These are phyloP conservation scores for Sporothrix globosa DNA, from an alignment of 2,329 filamentous ascomycete species.

Conservation along the genomic window DNA sequence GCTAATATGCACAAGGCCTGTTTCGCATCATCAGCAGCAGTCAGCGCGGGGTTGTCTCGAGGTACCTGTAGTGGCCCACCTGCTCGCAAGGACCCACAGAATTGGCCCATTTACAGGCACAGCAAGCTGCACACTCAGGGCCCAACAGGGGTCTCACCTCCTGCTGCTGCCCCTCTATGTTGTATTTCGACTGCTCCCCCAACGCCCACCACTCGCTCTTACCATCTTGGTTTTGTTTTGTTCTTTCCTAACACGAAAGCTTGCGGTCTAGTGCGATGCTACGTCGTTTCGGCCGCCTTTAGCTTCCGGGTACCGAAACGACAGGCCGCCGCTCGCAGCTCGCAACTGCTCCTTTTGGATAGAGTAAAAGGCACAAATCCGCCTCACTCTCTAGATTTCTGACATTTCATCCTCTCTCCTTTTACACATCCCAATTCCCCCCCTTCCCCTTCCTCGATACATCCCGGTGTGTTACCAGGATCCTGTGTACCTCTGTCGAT, in stretches of 20 bases:
- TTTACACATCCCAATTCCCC: not conserved
- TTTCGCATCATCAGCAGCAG: conserved; percentile 17
- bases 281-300: not conserved
- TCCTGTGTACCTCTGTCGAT: conserved; percentile 12
- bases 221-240: conserved; percentile 20
- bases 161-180: not conserved
- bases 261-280: conserved; percentile 21
- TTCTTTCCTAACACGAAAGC: conserved; percentile 27
- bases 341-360: not conserved
- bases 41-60: conserved; percentile 23
- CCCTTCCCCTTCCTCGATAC: not conserved
- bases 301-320: conserved; percentile 12
- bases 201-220: not conserved
- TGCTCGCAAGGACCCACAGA: not conserved
- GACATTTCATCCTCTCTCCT: not conserved
- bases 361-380: not conserved
- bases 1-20: not conserved
- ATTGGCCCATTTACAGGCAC: not conserved
- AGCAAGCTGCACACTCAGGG: not conserved
- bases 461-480: conserved; percentile 18
- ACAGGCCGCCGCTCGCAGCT: not conserved
- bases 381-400: not conserved
- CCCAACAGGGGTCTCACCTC: conserved; percentile 2
- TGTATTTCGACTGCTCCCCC: not conserved
- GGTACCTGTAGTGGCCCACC: not conserved